Conservation (phyloP, 2,329 filamentous ascomycete genomes). For the Colletotrichum liriopes region DNA sequence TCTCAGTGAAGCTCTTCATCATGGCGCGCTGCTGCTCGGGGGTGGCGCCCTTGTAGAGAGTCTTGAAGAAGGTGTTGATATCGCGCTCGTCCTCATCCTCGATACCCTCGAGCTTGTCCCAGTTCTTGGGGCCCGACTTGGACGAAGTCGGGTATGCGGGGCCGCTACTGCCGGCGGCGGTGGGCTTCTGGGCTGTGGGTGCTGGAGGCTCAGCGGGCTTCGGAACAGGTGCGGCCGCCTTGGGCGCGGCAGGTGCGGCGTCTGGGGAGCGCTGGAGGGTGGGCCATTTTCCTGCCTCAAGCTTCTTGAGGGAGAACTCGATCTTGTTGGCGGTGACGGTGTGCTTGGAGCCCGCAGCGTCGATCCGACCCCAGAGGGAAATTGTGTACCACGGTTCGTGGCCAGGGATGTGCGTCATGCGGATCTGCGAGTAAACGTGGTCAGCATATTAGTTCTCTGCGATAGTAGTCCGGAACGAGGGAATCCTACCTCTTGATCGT, state of each 20-base stretch:
- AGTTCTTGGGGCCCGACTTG: conserved; percentile 86
- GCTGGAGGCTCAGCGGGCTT: conserved; percentile 14
- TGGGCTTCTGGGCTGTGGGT: conserved; percentile 30
- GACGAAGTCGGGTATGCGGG: conserved; percentile 91
- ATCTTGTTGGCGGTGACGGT: conserved; percentile 84
- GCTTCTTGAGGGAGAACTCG: conserved; percentile 82
- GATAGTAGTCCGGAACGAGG: conserved; percentile 50
- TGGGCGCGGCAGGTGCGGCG: conserved; percentile 12
- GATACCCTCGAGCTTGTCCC: conserved; percentile 79
- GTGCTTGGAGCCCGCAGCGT: conserved; percentile 72
- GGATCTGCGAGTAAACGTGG: conserved; percentile 22
- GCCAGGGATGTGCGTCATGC: conserved; percentile 43
- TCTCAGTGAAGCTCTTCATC: conserved; percentile 98
- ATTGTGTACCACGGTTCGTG: conserved; percentile 42
- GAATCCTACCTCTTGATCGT: conserved; percentile 43
- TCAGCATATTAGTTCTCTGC: background rate
- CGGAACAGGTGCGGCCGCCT: conserved; percentile 2
- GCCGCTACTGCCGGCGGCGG: conserved; percentile 21
- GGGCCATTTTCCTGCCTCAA: conserved; percentile 78
- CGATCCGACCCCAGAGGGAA: conserved; percentile 75
- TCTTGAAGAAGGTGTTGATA: conserved; percentile 90
- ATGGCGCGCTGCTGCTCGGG: conserved; percentile 91
- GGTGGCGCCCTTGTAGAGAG: conserved; percentile 83
- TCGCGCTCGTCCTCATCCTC: conserved; percentile 74
- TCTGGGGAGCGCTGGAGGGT: conserved; percentile 45